These are phyloP conservation scores for Lagenaria siceraria DNA, from an alignment of 306 rosid genomes.

Conservation along the genomic window DNA sequence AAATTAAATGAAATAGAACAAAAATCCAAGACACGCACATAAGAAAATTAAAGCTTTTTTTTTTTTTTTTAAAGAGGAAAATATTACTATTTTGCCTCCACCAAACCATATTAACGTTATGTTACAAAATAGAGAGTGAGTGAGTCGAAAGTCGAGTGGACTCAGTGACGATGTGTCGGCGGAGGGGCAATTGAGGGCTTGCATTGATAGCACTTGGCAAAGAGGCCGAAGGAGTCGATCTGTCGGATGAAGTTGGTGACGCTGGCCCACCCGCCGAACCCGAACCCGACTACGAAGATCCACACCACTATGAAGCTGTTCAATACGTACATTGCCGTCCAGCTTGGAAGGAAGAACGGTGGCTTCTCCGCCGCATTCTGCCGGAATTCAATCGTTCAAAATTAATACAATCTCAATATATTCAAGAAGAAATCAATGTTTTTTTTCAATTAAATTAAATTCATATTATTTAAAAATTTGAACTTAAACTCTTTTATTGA, in stretches of 20 bases:
- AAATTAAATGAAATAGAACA: slow-evolving; percentile 1
- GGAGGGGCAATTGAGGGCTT: slow-evolving; percentile 28
- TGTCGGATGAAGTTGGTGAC: slow-evolving; percentile 68
- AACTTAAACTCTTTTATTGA: no score
- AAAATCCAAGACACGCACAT: slow-evolving; percentile 29
- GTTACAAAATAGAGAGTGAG: slow-evolving; percentile 35
- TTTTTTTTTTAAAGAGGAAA: slow-evolving; percentile 2
- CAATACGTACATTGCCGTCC: slow-evolving; percentile 68
- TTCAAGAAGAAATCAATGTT: no score
- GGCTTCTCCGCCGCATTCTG: slow-evolving; percentile 97
- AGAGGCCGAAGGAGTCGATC: slow-evolving; percentile 78
- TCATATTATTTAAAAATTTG: no score
- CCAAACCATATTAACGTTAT: slow-evolving; percentile 41
- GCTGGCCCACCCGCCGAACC: slow-evolving; percentile 99
- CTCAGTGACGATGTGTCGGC: slow-evolving; percentile 32
- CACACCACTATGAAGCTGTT: slow-evolving; percentile 66
- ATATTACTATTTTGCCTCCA: slow-evolving; percentile 28
- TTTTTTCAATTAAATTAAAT: no score
- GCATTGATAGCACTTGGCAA: slow-evolving; percentile 97
- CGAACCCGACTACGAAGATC: slow-evolving; percentile 80
- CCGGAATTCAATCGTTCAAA: not conserved
- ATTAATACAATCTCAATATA: no score
- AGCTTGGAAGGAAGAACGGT: slow-evolving; percentile 70
- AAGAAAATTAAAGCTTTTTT: slow-evolving; percentile 11
- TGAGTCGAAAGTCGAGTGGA: not conserved